Evolutionary conservation across 768 basidiomycete genomes (phyloP).

Genomic region (Clitopilus passeckerianus): DNA sequence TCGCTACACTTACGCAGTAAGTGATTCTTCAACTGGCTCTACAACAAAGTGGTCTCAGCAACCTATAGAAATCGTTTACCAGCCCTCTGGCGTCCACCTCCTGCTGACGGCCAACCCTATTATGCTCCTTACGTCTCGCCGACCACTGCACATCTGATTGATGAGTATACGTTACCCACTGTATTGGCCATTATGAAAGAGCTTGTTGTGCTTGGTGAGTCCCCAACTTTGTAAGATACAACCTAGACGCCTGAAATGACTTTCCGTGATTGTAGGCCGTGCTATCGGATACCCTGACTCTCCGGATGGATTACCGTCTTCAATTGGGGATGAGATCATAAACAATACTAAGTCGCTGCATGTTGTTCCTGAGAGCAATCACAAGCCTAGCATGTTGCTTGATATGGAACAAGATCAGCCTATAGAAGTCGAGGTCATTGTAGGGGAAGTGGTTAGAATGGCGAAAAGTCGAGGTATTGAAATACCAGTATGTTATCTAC

Average conservation of each 20-base stretch:
- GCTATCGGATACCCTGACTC: constrained; percentile 16
- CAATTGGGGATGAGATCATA: constrained; percentile 29
- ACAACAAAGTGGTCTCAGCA: too few relatives aligned
- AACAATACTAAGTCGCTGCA: constrained; percentile 31
- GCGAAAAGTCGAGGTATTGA: constrained; percentile 36
- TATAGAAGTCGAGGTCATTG: constrained; percentile 59
- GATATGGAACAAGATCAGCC: constrained; percentile 46
- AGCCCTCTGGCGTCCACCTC: constrained; percentile 45
- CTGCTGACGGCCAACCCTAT: constrained; percentile 24
- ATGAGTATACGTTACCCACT: constrained; percentile 38
- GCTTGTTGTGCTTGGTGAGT: constrained; percentile 34
- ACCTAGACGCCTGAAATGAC: not conserved
- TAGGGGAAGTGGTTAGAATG: constrained; percentile 55
- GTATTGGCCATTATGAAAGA: constrained; percentile 43
- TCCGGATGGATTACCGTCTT: constrained; percentile 38
- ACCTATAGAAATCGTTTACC: constrained; percentile 35
- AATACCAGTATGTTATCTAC: constrained; percentile 40
- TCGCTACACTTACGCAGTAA: constrained; percentile 44
- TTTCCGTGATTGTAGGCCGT: constrained; percentile 7
- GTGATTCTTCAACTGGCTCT: constrained; percentile 1
- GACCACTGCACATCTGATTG: constrained; percentile 35
- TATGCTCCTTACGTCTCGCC: constrained; percentile 36
- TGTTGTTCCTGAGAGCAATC: constrained; percentile 30
- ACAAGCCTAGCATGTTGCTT: constrained; percentile 55
- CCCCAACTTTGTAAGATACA: not conserved